Evolutionary conservation across 805 yeast species (phyloP).

Genomic region (Nakazawaea anatomiae): DNA sequence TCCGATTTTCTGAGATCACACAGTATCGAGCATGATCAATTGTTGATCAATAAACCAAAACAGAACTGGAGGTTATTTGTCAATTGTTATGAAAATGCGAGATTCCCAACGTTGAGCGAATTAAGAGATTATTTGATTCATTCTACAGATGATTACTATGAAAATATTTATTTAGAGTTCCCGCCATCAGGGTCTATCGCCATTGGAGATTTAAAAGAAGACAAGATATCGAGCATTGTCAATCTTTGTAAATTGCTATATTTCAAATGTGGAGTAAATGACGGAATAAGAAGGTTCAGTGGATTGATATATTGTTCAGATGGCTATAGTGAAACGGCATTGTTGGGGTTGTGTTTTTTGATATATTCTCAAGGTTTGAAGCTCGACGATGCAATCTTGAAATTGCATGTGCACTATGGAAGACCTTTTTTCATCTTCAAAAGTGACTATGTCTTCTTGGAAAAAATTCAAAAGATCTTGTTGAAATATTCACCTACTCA

Average conservation of each 20-base stretch:
- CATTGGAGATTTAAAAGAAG: conserved; percentile 60
- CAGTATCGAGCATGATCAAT: conserved; percentile 18
- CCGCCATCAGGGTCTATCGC: conserved; percentile 86
- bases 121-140: conserved; percentile 22
- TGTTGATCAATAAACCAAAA: conserved; percentile 43
- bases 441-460: conserved; percentile 62
- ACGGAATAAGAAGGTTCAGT: conserved; percentile 23
- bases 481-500: conserved; percentile 53
- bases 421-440: conserved; percentile 84
- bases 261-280: conserved; percentile 25
- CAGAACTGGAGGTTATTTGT: conserved; percentile 51
- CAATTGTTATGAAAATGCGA: conserved; percentile 54
- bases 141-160: conserved; percentile 11
- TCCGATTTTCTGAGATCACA: conserved; percentile 17
- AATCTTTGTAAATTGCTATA: conserved; percentile 67
- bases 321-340: conserved; percentile 87
- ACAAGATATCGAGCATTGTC: conserved; percentile 57
- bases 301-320: conserved; percentile 74
- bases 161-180: conserved; percentile 41
- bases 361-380: conserved; percentile 61
- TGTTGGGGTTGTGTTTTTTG: conserved; percentile 63
- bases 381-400: conserved; percentile 59
- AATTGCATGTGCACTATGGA: conserved; percentile 54
- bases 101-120: conserved; percentile 41
- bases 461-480: conserved; percentile 58